Evolutionary conservation across 768 basidiomycete species (phyloP).

Genomic region (Amanita pseudoporphyria): DNA sequence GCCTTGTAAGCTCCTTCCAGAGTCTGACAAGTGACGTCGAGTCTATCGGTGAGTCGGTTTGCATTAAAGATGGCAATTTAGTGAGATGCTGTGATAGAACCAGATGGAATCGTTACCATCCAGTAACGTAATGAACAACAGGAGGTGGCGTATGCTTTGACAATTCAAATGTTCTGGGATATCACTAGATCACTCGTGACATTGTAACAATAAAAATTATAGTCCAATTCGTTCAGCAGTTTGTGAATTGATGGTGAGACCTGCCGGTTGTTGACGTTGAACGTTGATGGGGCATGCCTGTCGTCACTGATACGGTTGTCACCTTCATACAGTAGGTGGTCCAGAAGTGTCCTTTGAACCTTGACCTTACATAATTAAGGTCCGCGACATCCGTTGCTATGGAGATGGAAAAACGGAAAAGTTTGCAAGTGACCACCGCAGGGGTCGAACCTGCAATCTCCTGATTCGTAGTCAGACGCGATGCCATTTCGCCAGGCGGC

Average conservation of each 20-base stretch:
- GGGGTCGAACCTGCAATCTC: conserved; percentile 92
- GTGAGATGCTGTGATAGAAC: background rate
- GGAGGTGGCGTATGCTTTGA: too few relatives aligned
- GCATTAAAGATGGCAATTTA: background rate
- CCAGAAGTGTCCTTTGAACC: too few relatives aligned
- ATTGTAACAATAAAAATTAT: too few relatives aligned
- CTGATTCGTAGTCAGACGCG: conserved; percentile 91
- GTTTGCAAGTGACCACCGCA: conserved; percentile 57
- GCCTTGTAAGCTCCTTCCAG: background rate
- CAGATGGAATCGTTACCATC: background rate
- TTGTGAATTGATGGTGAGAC: too few relatives aligned
- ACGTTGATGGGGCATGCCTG: too few relatives aligned
- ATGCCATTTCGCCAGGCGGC: conserved; percentile 92
- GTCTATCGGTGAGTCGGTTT: background rate
- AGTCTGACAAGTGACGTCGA: background rate
- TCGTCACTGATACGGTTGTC: too few relatives aligned
- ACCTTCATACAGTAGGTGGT: too few relatives aligned
- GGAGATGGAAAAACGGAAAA: background rate
- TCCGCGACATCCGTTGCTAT: background rate
- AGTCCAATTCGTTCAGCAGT: too few relatives aligned
- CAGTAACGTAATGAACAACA: background rate
- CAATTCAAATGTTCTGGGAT: too few relatives aligned
- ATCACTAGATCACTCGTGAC: too few relatives aligned
- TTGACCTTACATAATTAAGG: too few relatives aligned
- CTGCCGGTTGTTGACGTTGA: too few relatives aligned